Evolutionary conservation across 2,329 filamentous ascomycete species (phyloP), one percentile per base, ranked within the genome.

Genomic region (Aspergillus novofumigatus): DNA sequence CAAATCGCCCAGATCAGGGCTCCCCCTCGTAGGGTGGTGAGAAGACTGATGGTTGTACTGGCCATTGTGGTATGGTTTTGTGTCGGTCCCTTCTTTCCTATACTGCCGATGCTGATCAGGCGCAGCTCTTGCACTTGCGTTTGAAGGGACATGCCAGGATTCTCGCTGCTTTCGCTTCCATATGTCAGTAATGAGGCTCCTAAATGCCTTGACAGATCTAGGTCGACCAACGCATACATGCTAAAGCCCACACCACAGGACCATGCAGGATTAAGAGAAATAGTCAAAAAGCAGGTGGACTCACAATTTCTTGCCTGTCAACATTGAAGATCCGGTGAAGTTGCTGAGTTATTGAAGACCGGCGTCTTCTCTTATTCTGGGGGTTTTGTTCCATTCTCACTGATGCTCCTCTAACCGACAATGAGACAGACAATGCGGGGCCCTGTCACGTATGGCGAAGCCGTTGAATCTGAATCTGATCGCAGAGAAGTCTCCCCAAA

Each of bases 321-420:
- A 58, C 25, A 55, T 58, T 60, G 9, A 67, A 56, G 38, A 66
- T 57, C 25, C 65, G 63, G 28, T 67, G 65, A 21, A 68, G 35
- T 11, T 64, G 63, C 38, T 61, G 55, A 17, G 65, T 60, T 49
- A 67, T 56, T 9, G 65, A 67, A n/a, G 58, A 53, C 51, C 65
- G 60, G 26, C 62, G 62, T 47, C 58, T 56, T 44, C 59, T 62
- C 51, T 26, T 53, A 11, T 28, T 54, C 21, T 58, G 58, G 20
- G n/a, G 50, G 35, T 29, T 51, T 14, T 56, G 45, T 21, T 57
- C 56, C 44, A 53, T 52, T 20, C 44, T 48, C 21, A 28, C 4
- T 52, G 56, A 28, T 60, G 61, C 61, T 44, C 48, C 51, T 25
- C 21, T 45, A 11, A 44, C 21, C n/a, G 10, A 21, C 42, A 45